Conservation (phyloP, 2,329 filamentous ascomycete genomes). For the Penicillium digitatum region DNA sequence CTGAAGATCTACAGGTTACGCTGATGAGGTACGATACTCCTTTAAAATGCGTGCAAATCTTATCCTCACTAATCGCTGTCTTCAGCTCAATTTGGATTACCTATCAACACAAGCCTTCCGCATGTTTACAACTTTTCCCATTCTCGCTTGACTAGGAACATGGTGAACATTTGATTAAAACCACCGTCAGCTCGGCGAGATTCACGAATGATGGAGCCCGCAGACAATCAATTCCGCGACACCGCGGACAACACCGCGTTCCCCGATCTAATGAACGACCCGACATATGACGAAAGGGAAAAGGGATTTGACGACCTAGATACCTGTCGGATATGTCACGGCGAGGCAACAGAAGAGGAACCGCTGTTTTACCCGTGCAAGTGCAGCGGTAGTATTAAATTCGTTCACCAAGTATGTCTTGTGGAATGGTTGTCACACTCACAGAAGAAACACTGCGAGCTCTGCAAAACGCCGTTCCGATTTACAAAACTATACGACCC, state of each 20-base stretch:
- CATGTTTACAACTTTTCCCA: slow-evolving; percentile 1
- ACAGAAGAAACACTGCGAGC: slow-evolving; percentile 98
- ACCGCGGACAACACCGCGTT: slow-evolving; percentile 21
- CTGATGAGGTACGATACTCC: not conserved
- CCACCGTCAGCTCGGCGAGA: slow-evolving; percentile 18
- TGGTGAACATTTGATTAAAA: slow-evolving; percentile 23
- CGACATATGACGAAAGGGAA: slow-evolving; percentile 44
- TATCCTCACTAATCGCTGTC: not conserved
- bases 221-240: slow-evolving; percentile 20
- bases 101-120: not conserved
- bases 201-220: slow-evolving; percentile 27
- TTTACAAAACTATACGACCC: slow-evolving; percentile 98
- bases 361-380: slow-evolving; percentile 97
- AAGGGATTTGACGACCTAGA: slow-evolving; percentile 57
- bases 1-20: not conserved
- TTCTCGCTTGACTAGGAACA: slow-evolving; percentile 14
- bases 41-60: not conserved
- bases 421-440: slow-evolving; percentile 99
- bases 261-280: slow-evolving; percentile 58
- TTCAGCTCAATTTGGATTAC: not conserved
- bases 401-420: slow-evolving; percentile 93
- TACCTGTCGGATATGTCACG: slow-evolving; percentile 95
- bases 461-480: slow-evolving; percentile 96
- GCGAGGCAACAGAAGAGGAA: slow-evolving; percentile 75
- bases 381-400: slow-evolving; percentile 98